These are phyloP conservation scores for Alternaria novae-zelandiae DNA, from an alignment of 2,329 filamentous ascomycete genomes.

Conservation along the genomic window DNA sequence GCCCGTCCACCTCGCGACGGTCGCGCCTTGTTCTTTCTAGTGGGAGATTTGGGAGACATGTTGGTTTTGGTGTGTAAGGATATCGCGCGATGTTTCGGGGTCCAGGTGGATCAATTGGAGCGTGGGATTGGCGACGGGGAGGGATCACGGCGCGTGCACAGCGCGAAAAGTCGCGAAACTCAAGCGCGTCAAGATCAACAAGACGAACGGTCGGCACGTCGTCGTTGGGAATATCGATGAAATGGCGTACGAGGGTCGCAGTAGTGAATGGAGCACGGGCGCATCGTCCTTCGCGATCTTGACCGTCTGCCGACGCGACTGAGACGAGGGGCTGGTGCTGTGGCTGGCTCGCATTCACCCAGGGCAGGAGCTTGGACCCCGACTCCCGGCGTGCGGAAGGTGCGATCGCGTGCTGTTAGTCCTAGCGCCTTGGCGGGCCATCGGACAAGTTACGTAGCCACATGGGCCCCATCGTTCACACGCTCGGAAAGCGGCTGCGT, in stretches of 20 bases:
- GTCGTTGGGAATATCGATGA: constrained; percentile 7
- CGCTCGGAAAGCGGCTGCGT: background rate
- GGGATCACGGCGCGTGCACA: constrained; percentile 1
- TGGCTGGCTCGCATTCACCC: constrained; percentile 25
- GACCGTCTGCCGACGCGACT: constrained; percentile 7
- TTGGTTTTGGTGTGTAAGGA: background rate
- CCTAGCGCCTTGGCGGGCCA: constrained; percentile 17
- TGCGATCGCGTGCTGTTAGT: constrained; percentile 2
- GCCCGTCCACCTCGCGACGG: constrained; percentile 40
- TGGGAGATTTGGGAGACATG: constrained; percentile 32
- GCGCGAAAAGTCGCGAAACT: background rate
- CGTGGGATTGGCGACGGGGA: background rate
- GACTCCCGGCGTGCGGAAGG: background rate
- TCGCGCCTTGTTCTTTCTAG: constrained; percentile 39
- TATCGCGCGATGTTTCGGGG: background rate
- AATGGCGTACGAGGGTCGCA: constrained; percentile 1
- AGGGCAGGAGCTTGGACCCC: constrained; percentile 14
- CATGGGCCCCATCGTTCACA: constrained; percentile 7
- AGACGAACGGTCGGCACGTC: background rate
- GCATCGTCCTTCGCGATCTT: constrained; percentile 19
- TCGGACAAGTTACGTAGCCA: constrained; percentile 41
- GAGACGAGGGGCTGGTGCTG: constrained; percentile 32
- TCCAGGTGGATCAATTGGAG: background rate
- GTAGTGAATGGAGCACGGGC: constrained; percentile 14
- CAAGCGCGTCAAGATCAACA: constrained; percentile 17